phyloP scores from a whole-genome alignment of 106 monocot species.

The Gastrodia elata region DNA sequence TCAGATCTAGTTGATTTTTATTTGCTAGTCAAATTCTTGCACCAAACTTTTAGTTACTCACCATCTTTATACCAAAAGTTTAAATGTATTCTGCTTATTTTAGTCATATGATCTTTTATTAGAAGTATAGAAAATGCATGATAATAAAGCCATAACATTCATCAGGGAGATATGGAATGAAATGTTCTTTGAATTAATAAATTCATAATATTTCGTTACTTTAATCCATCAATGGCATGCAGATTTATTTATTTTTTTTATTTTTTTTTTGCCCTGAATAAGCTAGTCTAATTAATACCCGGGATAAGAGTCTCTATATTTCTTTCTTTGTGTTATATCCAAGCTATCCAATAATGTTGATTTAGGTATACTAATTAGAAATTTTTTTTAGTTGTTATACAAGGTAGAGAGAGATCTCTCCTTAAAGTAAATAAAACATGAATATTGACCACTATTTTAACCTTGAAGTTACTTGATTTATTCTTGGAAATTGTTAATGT shows the following conservation, averaged over 20 bases:
- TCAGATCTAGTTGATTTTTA: too few relatives aligned
- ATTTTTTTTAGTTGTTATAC: background rate
- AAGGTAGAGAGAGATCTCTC: background rate
- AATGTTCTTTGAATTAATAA: too few relatives aligned
- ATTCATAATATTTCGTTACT: too few relatives aligned
- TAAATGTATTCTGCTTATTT: too few relatives aligned
- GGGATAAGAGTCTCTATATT: background rate
- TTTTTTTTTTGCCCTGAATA: background rate
- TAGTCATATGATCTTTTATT: too few relatives aligned
- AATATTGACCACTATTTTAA: background rate
- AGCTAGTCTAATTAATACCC: background rate
- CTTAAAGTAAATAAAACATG: background rate
- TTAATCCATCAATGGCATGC: background rate
- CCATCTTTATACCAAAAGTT: too few relatives aligned
- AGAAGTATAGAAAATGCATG: too few relatives aligned
- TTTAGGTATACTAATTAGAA: background rate
- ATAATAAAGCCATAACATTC: too few relatives aligned
- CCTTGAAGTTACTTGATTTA: background rate
- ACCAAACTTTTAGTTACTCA: too few relatives aligned
- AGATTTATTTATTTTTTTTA: too few relatives aligned
- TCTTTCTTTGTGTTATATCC: background rate
- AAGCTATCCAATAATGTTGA: background rate
- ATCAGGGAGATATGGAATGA: too few relatives aligned
- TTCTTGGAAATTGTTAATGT: background rate
- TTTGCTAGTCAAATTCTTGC: too few relatives aligned